Evolutionary conservation across 345 rosid genomes (phyloP).

Genomic region (Zanthoxylum bungeanum): DNA sequence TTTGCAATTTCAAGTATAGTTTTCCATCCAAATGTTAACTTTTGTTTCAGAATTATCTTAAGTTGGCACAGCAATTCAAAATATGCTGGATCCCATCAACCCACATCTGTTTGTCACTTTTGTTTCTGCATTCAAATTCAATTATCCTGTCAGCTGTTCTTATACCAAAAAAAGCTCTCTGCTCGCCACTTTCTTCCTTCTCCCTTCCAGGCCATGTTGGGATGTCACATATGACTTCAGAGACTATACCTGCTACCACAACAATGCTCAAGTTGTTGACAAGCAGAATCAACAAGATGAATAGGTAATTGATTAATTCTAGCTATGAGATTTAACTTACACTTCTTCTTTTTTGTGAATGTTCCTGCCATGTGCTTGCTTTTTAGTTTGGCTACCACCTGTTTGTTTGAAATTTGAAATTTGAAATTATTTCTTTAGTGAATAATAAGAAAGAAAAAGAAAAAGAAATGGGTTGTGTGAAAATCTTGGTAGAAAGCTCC

Average conservation of each 20-base stretch:
- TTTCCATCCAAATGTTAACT: constrained; percentile 9
- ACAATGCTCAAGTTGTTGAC: constrained; percentile 11
- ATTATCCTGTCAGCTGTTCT: constrained; percentile 65
- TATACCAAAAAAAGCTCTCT: constrained; percentile 73
- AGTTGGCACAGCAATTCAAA: constrained; percentile 43
- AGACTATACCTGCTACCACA: constrained; percentile 54
- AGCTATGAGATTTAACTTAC: constrained; percentile 44
- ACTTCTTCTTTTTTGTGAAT: constrained; percentile 79
- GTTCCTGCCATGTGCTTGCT: constrained; percentile 92
- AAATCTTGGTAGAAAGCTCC: not conserved
- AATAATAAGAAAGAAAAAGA: not conserved
- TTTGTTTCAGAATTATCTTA: constrained; percentile 19
- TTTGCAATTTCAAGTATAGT: constrained; percentile 11
- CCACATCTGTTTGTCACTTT: constrained; percentile 75
- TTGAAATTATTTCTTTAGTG: not conserved
- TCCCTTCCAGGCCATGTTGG: constrained; percentile 62
- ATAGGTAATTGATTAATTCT: constrained; percentile 2
- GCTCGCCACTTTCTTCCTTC: constrained; percentile 28
- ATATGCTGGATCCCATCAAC: constrained; percentile 69
- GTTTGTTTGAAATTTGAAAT: constrained; percentile 18
- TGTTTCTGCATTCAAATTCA: constrained; percentile 74
- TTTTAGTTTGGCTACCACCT: constrained; percentile 85
- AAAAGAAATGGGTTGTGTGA: not conserved
- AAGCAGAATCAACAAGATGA: not conserved
- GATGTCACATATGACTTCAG: constrained; percentile 58